Percentiles rank a stretch among this genome's conserved stretches.
Conservation (phyloP, 2,329 filamentous ascomycete genomes). For the Fusarium compactum region DNA sequence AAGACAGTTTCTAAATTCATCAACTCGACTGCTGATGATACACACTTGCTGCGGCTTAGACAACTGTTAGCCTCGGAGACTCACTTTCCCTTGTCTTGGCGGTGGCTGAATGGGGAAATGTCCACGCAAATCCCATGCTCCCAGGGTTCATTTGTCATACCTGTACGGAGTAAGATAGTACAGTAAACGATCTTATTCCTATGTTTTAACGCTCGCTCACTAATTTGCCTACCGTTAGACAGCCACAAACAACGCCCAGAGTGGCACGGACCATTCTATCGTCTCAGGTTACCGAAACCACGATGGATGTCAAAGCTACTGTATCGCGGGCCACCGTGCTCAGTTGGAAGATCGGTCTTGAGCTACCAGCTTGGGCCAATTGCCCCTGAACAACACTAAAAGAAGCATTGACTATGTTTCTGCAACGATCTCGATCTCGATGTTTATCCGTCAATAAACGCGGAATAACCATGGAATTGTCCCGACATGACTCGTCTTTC, state of each 20-base stretch:
- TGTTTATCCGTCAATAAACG: constrained; percentile 7
- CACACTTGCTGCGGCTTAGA: constrained; percentile 1
- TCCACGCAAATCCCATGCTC: background rate
- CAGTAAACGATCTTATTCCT: background rate
- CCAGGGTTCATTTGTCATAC: constrained; percentile 2
- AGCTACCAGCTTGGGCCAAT: constrained; percentile 20
- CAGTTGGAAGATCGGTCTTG: constrained; percentile 3
- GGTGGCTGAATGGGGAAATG: background rate
- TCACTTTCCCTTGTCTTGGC: background rate
- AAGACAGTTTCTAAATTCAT: background rate
- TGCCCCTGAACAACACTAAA: constrained; percentile 9
- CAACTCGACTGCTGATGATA: background rate
- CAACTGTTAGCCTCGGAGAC: background rate
- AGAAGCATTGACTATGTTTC: constrained; percentile 12
- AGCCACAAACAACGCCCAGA: constrained; percentile 1
- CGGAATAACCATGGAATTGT: constrained; percentile 21
- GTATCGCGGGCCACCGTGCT: constrained; percentile 11
- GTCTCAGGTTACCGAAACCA: constrained; percentile 21
- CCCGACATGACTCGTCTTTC: constrained; percentile 13
- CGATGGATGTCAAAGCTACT: background rate
- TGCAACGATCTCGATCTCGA: constrained; percentile 22
- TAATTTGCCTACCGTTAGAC: background rate
- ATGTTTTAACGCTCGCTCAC: background rate
- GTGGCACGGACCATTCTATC: constrained; percentile 37
- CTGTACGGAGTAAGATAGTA: background rate